A percentile compares a stretch with the other conserved stretches of the same genome.
phyloP scores from a whole-genome alignment of 179 eudicot genomes.

The Pouteria campechiana region DNA sequence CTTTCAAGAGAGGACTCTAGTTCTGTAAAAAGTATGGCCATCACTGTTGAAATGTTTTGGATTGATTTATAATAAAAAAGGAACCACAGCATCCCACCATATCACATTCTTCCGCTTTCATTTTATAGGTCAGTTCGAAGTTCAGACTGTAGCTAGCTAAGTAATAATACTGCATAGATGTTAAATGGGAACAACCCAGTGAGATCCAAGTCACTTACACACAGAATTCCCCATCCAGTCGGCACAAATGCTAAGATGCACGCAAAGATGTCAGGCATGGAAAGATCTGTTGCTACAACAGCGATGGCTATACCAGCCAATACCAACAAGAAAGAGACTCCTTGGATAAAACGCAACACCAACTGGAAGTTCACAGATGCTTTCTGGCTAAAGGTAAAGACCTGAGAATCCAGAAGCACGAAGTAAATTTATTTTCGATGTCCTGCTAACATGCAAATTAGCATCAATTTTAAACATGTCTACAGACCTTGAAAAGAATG shows the following conservation, averaged over 20 bases:
- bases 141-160: too few relatives aligned
- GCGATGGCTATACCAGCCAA: slow-evolving; percentile 69
- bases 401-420: slow-evolving; percentile 29
- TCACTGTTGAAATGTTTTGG: too few relatives aligned
- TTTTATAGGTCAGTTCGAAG: too few relatives aligned
- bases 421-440: too few relatives aligned
- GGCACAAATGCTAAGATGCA: slow-evolving; percentile 87
- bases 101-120: too few relatives aligned
- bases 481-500: slow-evolving; percentile 73
- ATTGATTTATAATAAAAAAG: too few relatives aligned
- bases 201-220: slow-evolving; percentile 37
- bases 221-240: slow-evolving; percentile 95
- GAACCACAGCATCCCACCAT: too few relatives aligned
- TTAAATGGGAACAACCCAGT: background rate
- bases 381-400: slow-evolving; percentile 98
- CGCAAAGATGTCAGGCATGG: slow-evolving; percentile 72
- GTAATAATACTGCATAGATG: too few relatives aligned
- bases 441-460: too few relatives aligned
- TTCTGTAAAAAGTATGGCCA: too few relatives aligned
- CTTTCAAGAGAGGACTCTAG: too few relatives aligned
- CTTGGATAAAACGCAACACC: slow-evolving; percentile 85
- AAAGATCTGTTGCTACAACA: slow-evolving; percentile 36
- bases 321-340: slow-evolving; percentile 72
- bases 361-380: slow-evolving; percentile 93
- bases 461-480: too few relatives aligned